Evolutionary conservation across 2,329 filamentous ascomycete species (phyloP).

Genomic region (Lecanicillium sp.): DNA sequence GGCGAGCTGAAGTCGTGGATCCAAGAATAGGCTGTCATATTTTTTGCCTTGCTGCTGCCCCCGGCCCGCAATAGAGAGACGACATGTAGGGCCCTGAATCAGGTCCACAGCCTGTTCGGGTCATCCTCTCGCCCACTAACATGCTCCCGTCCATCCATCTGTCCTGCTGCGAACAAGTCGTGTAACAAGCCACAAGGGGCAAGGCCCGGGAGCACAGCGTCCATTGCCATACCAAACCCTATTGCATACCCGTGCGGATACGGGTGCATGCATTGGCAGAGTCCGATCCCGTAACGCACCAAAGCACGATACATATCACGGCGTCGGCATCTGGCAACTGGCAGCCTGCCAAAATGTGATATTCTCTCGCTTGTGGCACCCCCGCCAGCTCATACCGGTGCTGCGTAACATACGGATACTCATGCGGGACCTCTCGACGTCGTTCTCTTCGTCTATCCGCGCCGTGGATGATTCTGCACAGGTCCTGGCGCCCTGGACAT

Average conservation of each 20-base stretch:
- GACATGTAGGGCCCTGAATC: constrained; percentile 5
- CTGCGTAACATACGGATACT: neutral
- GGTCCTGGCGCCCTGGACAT: too few relatives aligned
- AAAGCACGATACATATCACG: neutral
- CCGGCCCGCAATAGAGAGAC: neutral
- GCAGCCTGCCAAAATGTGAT: neutral
- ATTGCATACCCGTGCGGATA: constrained; percentile 3
- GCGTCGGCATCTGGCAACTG: neutral
- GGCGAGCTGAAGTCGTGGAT: neutral
- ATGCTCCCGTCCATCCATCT: neutral
- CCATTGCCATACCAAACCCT: neutral
- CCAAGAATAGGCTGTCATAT: constrained; percentile 3
- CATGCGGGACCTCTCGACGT: neutral
- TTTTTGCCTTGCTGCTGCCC: neutral
- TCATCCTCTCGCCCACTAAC: neutral
- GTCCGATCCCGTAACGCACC: neutral
- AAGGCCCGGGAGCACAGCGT: neutral
- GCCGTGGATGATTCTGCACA: too few relatives aligned
- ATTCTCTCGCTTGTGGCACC: neutral
- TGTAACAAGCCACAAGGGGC: neutral
- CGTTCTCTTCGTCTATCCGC: too few relatives aligned
- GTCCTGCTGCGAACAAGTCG: neutral
- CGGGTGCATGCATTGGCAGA: constrained; percentile 1
- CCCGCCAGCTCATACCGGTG: neutral
- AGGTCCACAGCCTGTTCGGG: constrained; percentile 5